A percentile compares a stretch with the other conserved stretches of the same genome.
These are phyloP conservation scores for Cajanus cajan DNA, from an alignment of 306 rosid species.

Conservation along the genomic window DNA sequence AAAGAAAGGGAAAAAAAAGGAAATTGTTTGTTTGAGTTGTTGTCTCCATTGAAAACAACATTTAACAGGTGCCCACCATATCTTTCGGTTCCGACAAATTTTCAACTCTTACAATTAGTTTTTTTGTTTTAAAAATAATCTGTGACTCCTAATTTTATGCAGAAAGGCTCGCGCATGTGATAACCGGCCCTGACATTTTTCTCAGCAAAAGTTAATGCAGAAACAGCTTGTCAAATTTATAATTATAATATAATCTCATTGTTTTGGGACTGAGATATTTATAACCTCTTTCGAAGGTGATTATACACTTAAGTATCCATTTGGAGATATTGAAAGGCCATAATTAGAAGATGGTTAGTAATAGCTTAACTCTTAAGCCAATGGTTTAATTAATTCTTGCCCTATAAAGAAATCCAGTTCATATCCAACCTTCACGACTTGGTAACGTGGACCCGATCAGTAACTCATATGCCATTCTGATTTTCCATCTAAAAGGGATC, in stretches of 20 bases:
- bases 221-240: constrained; percentile 8
- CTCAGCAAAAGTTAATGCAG: constrained; percentile 15
- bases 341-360: background rate
- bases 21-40: background rate
- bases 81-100: constrained; percentile 21
- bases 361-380: background rate
- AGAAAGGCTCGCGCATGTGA: constrained; percentile 30
- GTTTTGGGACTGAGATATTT: background rate
- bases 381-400: background rate
- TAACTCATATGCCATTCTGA: constrained; percentile 20
- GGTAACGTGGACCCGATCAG: constrained; percentile 1
- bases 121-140: background rate
- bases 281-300: background rate
- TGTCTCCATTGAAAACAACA: constrained; percentile 21
- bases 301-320: constrained; percentile 11
- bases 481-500: constrained; percentile 21
- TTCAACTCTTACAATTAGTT: constrained; percentile 13
- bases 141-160: constrained; percentile 24
- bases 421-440: constrained; percentile 1
- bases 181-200: constrained; percentile 26
- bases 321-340: constrained; percentile 18
- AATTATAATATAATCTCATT: background rate
- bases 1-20: background rate
- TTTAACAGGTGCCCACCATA: constrained; percentile 12
- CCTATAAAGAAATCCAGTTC: constrained; percentile 21